These are phyloP conservation scores for Boletus huronensis DNA, from an alignment of 768 basidiomycete species.

Conservation along the genomic window DNA sequence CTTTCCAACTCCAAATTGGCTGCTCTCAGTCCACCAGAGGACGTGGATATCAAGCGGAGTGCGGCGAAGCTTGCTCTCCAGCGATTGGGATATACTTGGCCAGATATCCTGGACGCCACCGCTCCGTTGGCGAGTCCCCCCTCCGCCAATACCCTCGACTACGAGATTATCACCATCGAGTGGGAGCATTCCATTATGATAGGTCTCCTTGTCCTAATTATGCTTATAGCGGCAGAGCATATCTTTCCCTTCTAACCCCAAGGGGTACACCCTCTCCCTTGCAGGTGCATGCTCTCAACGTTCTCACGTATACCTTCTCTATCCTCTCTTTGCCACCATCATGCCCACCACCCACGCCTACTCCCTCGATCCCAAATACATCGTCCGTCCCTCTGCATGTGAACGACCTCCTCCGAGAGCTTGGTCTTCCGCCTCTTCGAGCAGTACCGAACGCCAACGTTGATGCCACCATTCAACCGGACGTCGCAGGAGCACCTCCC, in stretches of 20 bases:
- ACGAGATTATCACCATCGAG: conserved; percentile 26
- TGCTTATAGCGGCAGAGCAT: conserved; percentile 35
- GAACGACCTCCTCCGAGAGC: conserved; percentile 59
- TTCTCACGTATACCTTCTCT: conserved; percentile 41
- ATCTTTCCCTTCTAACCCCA: conserved; percentile 49
- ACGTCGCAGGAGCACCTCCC: conserved; percentile 15
- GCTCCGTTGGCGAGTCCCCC: conserved; percentile 23
- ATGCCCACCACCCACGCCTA: conserved; percentile 31
- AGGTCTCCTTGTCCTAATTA: conserved; percentile 2
- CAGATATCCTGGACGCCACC: conserved; percentile 38
- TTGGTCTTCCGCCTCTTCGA: conserved; percentile 55
- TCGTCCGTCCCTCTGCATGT: conserved; percentile 46
- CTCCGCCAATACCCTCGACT: conserved; percentile 30
- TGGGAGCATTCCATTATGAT: conserved; percentile 6
- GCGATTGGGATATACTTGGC: conserved; percentile 41
- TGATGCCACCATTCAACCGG: conserved; percentile 18
- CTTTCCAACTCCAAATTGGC: conserved; percentile 22
- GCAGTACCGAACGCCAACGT: conserved; percentile 30
- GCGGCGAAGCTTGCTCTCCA: conserved; percentile 30
- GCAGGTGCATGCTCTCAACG: conserved; percentile 53
- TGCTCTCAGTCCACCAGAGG: conserved; percentile 10
- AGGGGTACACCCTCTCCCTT: conserved; percentile 48
- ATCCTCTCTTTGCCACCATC: conserved; percentile 54
- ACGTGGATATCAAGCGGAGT: conserved; percentile 13
- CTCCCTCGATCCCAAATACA: conserved; percentile 24